Evolutionary conservation across 441 rosid genomes (phyloP), one percentile per base, ranked within the genome.

Genomic region (Gossypium gossypioides): DNA sequence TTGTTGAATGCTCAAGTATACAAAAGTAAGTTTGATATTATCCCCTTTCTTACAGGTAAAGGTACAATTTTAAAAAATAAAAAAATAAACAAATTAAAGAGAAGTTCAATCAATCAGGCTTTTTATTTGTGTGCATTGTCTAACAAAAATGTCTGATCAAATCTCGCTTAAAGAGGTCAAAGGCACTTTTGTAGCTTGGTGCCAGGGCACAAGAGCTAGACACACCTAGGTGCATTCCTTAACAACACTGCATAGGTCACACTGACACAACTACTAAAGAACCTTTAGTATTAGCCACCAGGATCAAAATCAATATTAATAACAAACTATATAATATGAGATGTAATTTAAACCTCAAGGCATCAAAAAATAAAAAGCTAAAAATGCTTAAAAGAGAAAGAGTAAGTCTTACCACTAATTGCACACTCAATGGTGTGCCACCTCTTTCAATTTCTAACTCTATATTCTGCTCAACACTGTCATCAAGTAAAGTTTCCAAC

Each of bases 391-490:
- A 57, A 51, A 22, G 15, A 68, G 55, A 32, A 74, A 71, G 68
- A 78, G 58, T 59, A 76, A 72, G 76, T 77, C 97, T 83, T 84
- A 95, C 99, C 87, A 78, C 52, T 76, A 96, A 82, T 74, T 83
- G 86, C 71, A 89, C 80, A 21, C 81, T 82, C 82, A 86, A 76
- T 7, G 96, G 83, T 59, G 75, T 69, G 74, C 97, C 92, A 75
- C 99, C 99, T 81, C 98, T 88, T 88, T 96, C 98, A 76, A 91
- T 83, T 81, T 90, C 86, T 74, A 93, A 64, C 78, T 84, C 89
- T 81, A 96, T 78, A 54, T 71, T 75, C 68, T 84, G 85, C 67
- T 79, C 87, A 68, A 93, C 94, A 76, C 85, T 79, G 62, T 91
- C 96, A 86, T 96, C 99, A 71, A 96, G 86, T 74, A 91, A 75